These are phyloP conservation scores for Dendrobium huoshanense DNA, from an alignment of 106 monocot species.

Conservation along the genomic window DNA sequence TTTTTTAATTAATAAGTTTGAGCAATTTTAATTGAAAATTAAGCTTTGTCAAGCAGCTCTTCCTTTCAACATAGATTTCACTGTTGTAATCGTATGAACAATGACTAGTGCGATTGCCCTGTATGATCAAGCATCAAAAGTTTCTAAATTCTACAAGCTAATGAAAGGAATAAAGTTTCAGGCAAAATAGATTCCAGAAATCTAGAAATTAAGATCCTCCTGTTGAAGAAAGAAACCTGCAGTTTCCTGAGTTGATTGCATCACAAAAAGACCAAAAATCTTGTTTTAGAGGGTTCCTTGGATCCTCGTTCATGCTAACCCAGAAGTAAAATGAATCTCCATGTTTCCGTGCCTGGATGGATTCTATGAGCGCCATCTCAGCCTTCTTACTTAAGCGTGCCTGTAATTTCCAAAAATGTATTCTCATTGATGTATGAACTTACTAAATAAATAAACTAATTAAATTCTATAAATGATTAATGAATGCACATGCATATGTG, in stretches of 20 bases:
- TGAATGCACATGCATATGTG: neutral
- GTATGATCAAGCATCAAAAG: neutral
- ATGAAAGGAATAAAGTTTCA: neutral
- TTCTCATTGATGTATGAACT: neutral
- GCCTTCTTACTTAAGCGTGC: conserved; percentile 63
- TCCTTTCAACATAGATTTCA: neutral
- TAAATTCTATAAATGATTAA: neutral
- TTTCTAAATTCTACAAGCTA: neutral
- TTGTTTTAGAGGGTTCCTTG: conserved; percentile 48
- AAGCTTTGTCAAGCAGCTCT: too few species aligned
- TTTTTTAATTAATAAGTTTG: too few species aligned
- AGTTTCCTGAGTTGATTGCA: conserved; percentile 93
- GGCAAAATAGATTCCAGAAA: neutral
- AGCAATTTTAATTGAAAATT: too few species aligned
- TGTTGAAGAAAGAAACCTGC: conserved; percentile 42
- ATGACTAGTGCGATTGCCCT: neutral
- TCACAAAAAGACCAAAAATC: conserved; percentile 99
- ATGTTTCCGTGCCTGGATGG: conserved; percentile 54
- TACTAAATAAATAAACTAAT: neutral
- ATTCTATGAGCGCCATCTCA: conserved; percentile 52
- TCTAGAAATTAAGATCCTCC: too few species aligned
- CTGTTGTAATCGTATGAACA: neutral
- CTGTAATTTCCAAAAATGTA: conserved; percentile 19
- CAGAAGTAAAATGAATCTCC: conserved; percentile 92
- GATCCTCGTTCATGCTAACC: conserved; percentile 80